Evolutionary conservation across 331 rosid genomes (phyloP), one percentile per base, ranked within the genome.

Genomic region (Arachis monticola): DNA sequence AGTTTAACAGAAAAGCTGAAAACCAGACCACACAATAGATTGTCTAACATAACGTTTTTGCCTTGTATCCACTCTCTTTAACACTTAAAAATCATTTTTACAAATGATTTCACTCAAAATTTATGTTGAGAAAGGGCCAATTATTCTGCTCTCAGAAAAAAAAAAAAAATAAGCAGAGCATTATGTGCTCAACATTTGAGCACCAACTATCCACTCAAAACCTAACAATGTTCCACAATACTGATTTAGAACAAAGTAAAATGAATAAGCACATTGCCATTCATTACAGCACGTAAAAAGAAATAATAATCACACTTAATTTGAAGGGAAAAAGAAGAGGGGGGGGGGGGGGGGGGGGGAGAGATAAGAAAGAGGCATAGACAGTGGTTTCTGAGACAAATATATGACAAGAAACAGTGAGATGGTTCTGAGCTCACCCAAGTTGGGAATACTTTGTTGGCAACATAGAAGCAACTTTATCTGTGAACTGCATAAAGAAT

Each of bases 361-460:
- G 56, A 66, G 55, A 68, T 35, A 63, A 69, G 32, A 72, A 68
- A 45, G 53, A 30, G 57, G 67, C 7, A 38, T 3, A 44, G 9
- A 44, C 35, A 44, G 53, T 41, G 53, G 64, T 62, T 61, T 72
- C 62, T 9, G 40, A 35, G 40, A 35, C 5, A 69, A 68, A 70
- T n/a, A 64, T 69, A 42, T 64, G 40, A 35, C 40, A 35, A 35
- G 40, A 35, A 59, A 31, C 27, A 62, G 12, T 41, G 47, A 55
- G 13, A 77, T 27, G 42, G 56, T 80, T 70, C 75, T 60, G 57
- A 70, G 76, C 97, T 83, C 83, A 95, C 99, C 98, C 95, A 32
- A 90, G 91, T 77, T 90, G 96, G 67, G 91, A 89, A 85, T 90
- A 95, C 83, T 92, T 95, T 68, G 79, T 74, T 0, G 98, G 99